phyloP scores from a whole-genome alignment of 1,284 basidiomycete species.

The Stereum hirsutum region DNA sequence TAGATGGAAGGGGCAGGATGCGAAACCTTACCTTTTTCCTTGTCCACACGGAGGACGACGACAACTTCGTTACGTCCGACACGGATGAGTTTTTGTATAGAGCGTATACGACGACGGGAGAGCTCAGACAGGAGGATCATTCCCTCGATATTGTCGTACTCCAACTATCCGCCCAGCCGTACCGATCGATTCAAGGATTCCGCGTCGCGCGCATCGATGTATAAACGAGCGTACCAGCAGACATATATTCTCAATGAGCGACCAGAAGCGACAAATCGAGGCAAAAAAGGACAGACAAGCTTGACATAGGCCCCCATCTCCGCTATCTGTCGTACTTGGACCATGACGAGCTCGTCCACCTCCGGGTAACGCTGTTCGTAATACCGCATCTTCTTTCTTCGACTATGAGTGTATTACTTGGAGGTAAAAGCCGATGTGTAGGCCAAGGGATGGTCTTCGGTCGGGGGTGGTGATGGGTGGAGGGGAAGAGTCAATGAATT shows the following conservation, averaged over 20 bases:
- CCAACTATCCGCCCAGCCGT: conserved; percentile 75
- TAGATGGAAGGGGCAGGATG: not conserved
- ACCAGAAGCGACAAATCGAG: not conserved
- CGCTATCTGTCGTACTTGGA: conserved; percentile 97
- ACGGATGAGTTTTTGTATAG: conserved; percentile 96
- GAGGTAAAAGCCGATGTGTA: no score
- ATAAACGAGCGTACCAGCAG: no score
- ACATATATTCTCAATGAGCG: not conserved
- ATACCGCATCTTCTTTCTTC: no score
- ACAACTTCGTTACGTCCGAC: conserved; percentile 99
- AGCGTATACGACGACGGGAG: conserved; percentile 92
- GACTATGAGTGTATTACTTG: no score
- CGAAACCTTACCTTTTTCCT: conserved; percentile 84
- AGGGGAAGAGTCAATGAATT: no score
- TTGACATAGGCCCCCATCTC: conserved; percentile 99
- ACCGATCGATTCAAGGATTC: no score
- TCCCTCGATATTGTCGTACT: conserved; percentile 98
- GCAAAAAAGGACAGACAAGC: conserved; percentile 72
- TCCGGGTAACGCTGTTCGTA: conserved; percentile 78
- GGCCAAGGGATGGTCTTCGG: no score
- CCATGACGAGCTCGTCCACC: conserved; percentile 98
- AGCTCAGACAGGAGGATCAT: conserved; percentile 99
- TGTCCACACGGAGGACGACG: conserved; percentile 96
- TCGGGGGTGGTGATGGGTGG: no score
- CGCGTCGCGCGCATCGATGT: no score